A percentile compares a stretch with the other conserved stretches of the same genome.
Conservation (phyloP, 2,329 filamentous ascomycete species). For the Fusarium sp. region DNA sequence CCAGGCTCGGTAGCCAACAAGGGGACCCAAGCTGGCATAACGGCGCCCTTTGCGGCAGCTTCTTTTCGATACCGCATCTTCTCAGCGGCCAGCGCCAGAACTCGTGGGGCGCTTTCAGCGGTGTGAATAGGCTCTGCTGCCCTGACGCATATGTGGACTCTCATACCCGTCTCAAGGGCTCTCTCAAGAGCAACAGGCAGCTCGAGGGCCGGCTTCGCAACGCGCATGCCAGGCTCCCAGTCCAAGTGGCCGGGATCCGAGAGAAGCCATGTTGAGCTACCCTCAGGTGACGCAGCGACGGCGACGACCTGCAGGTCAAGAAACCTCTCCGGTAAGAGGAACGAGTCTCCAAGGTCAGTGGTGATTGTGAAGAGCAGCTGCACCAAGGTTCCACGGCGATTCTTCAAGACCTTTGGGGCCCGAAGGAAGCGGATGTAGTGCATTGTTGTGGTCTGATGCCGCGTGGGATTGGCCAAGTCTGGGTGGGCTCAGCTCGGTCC, state of each 20-base stretch:
- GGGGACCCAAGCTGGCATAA: conserved; percentile 58
- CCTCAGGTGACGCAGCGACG: conserved; percentile 37
- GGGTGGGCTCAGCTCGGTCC: neutral
- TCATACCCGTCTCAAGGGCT: conserved; percentile 40
- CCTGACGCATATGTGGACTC: conserved; percentile 46
- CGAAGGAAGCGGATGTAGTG: conserved; percentile 69
- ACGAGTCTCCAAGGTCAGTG: conserved; percentile 69
- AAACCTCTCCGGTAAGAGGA: conserved; percentile 59
- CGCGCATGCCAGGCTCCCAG: conserved; percentile 53
- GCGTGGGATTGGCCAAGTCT: neutral
- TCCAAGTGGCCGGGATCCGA: conserved; percentile 44
- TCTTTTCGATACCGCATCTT: conserved; percentile 33
- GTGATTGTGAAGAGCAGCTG: conserved; percentile 66
- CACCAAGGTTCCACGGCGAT: conserved; percentile 46
- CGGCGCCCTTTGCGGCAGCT: conserved; percentile 48
- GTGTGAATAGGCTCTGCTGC: conserved; percentile 40
- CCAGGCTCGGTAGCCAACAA: conserved; percentile 44
- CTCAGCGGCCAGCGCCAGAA: conserved; percentile 41
- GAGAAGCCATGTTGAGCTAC: conserved; percentile 40
- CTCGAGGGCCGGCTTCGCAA: conserved; percentile 52
- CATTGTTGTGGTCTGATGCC: conserved; percentile 52
- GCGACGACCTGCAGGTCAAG: conserved; percentile 57
- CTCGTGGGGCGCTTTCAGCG: conserved; percentile 43
- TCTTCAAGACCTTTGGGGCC: conserved; percentile 54
- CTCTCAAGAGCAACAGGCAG: conserved; percentile 45